Evolutionary conservation across 192 early-diverging fungal genomes (phyloP).

Genomic region (Glomus cerebriforme): DNA sequence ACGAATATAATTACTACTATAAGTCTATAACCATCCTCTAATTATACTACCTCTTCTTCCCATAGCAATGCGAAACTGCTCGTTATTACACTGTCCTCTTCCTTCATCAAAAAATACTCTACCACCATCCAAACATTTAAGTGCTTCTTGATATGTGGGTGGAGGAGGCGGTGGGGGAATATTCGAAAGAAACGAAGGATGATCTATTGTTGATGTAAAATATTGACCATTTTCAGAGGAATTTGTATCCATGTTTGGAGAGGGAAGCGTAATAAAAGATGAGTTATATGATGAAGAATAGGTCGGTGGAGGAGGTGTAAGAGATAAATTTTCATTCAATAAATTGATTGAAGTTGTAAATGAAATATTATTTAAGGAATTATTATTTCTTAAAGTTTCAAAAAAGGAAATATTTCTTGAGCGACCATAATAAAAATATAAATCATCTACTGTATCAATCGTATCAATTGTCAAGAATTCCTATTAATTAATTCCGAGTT

Average conservation of each 20-base stretch:
- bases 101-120: background rate
- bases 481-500: no score
- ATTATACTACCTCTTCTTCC: background rate
- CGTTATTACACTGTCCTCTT: background rate
- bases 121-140: background rate
- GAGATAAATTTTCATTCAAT: background rate
- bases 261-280: no score
- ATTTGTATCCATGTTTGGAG: no score
- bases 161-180: background rate
- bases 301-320: background rate
- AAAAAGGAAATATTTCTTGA: no score
- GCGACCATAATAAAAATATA: background rate
- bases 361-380: no score
- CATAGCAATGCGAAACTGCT: background rate
- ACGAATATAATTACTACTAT: background rate
- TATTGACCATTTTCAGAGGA: no score
- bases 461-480: background rate
- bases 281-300: background rate
- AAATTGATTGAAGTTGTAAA: background rate
- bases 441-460: background rate
- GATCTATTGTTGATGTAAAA: no score
- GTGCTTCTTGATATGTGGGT: background rate
- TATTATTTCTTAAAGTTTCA: no score
- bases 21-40: background rate
- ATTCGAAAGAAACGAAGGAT: background rate